Base-by-base conservation (phyloP, 2,329 filamentous ascomycete genomes). In the Huntiella omanensis region DNA sequence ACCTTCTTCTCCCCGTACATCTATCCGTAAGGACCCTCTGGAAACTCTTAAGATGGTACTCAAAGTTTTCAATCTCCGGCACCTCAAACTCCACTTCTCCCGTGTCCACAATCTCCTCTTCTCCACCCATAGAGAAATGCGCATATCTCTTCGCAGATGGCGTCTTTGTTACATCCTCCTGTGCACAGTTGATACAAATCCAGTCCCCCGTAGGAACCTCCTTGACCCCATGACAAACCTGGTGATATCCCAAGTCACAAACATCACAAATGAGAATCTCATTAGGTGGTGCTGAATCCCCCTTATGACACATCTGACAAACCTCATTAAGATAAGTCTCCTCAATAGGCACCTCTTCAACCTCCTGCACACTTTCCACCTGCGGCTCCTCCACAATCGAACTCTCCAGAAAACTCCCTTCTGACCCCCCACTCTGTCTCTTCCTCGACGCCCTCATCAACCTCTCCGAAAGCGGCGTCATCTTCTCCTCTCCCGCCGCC, bases 211-310 rank as follows among this genome's bases (percentile, higher is more conserved):
- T 64, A 1, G 75, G 75, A 33, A 79, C 70, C 37, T 67, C 64
- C 1, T 64, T 59, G 33, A 80, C 61, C 19, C 67, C 61, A 53
- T 76, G 76, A 56, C 75, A 80, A 52, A 69, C 64, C 54, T 78
- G 73, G 53, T 80, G 75, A 37, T 73, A 71, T 1, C 71, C 70
- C 57, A 68, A 66, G 55, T 79, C 71, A 60, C 76, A 80, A 45
- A 67, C 69, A 52, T 79, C 75, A 58, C 75, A 80, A 33, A 79
- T 67, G 6, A 80, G 62, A 33, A 80, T 79, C 54, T 75, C 65
- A 55, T 80, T 79, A 1, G 70, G 70, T 2, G 65, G 59, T 33
- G 67, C 62, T 0, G 73, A 77, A 50, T 77, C 67, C 0, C 71
- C 68, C 47, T 69, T 69, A 34, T 61, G 63, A 56, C 75, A 80